A percentile compares a stretch with the other conserved stretches of the same genome.
These are phyloP conservation scores for Iberis pinnata DNA, from an alignment of 345 rosid species.

Conservation along the genomic window DNA sequence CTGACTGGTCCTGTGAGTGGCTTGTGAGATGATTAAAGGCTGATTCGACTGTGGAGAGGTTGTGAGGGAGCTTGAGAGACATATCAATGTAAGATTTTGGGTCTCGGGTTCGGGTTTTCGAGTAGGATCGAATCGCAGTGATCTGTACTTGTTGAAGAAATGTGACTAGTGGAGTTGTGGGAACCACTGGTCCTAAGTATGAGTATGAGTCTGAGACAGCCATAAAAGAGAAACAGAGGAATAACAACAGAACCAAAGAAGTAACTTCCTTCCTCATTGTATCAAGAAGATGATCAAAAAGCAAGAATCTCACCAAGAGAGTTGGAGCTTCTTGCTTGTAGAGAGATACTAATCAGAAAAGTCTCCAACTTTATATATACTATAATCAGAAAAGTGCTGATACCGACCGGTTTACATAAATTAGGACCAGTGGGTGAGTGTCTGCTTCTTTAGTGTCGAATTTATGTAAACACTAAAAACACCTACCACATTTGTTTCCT, in stretches of 20 bases:
- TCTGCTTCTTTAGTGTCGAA: too few relatives aligned
- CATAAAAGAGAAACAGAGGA: constrained; percentile 7
- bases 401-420: too few relatives aligned
- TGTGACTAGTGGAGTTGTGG: constrained; percentile 35
- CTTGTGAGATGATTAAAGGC: constrained; percentile 31
- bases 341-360: too few relatives aligned
- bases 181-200: constrained; percentile 26
- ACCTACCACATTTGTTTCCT: too few relatives aligned
- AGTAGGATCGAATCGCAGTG: constrained; percentile 47
- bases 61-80: constrained; percentile 38
- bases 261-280: too few relatives aligned
- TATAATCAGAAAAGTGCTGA: too few relatives aligned
- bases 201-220: background rate
- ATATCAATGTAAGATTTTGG: constrained; percentile 67
- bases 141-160: constrained; percentile 67
- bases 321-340: too few relatives aligned
- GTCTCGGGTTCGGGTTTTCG: constrained; percentile 35
- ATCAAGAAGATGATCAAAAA: background rate
- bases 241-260: background rate
- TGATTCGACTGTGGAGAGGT: background rate
- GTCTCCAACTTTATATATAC: too few relatives aligned
- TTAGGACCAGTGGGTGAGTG: too few relatives aligned
- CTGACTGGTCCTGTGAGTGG: constrained; percentile 26
- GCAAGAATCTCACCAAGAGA: too few relatives aligned
- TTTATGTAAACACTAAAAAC: too few relatives aligned